Base-by-base conservation (phyloP, 176 grass and related monocot genomes). In the Musa schizocarpa region DNA sequence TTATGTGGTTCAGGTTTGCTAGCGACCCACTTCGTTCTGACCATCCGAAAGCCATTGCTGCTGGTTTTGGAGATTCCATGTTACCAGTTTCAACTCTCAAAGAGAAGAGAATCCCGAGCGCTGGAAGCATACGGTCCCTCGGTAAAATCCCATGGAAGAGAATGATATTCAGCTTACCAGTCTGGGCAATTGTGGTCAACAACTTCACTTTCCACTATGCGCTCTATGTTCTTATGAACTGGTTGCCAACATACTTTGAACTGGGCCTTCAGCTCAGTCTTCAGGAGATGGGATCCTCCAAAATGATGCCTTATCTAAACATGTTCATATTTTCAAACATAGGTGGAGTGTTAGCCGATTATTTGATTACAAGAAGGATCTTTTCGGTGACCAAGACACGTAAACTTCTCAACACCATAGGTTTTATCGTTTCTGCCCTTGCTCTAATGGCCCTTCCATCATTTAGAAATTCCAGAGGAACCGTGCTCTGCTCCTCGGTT, bases 151-250 rank as follows among this genome's bases (percentile, higher is more conserved):
- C 92, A 54, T 96, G 88, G 88, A 83, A 73, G 77, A 90, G 70
- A 76, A 91, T 96, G 71, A 87, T 96, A 14, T 85, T 96, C 76
- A 91, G 83, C 57, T 79, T 96, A 64, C 88, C 92, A 23, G 83
- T 91, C 50, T 96, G 88, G 86, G 88, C 92, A 72, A 96, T 96
- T 53, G 81, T 91, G 24, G 83, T 87, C 2, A 96, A 89, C 74
- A 96, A 96, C 76, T 96, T 96, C 82, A 96, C 92, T 23, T 96
- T 96, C 78, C 92, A 96, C 77, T 96, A 96, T 56, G 92, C 92
- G 52, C 69, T 96, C 59, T 96, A 91, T 74, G 92, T 96, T 54
- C 77, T 96, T 52, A 88, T 96, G 88, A 96, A 96, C 64, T 96
- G 92, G 92, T 69, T 96, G 75, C 92, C 92, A 22, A 96, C 92